Evolutionary conservation across 768 basidiomycete genomes (phyloP).

Genomic region (Phylloporus rhodoxanthus): DNA sequence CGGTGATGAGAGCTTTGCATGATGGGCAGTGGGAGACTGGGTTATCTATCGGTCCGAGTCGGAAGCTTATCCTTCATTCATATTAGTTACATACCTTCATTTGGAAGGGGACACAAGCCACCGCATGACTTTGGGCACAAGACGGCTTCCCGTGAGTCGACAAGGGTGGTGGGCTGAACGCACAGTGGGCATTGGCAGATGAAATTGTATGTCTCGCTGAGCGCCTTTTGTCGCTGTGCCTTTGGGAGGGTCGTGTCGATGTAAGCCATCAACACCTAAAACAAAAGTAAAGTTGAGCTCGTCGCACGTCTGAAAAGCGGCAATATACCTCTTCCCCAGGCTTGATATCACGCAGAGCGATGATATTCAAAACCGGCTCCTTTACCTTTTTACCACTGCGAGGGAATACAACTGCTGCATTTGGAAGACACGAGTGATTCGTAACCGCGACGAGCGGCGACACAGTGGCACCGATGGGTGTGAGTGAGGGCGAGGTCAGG

Average conservation of each 20-base stretch:
- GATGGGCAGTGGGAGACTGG: slow-evolving; percentile 44
- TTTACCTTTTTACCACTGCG: slow-evolving; percentile 35
- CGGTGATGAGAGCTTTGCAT: slow-evolving; percentile 46
- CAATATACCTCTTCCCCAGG: slow-evolving; percentile 62
- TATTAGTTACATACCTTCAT: slow-evolving; percentile 42
- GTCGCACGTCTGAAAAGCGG: not conserved
- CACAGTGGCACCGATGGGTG: slow-evolving; percentile 79
- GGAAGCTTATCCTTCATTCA: not conserved
- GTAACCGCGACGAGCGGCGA: slow-evolving; percentile 75
- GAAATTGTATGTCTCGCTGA: slow-evolving; percentile 76
- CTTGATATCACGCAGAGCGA: slow-evolving; percentile 61
- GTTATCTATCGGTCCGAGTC: slow-evolving; percentile 36
- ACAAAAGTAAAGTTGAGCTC: not conserved
- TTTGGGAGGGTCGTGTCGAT: slow-evolving; percentile 76
- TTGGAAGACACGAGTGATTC: slow-evolving; percentile 86
- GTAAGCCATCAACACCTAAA: slow-evolving; percentile 75
- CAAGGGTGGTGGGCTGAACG: slow-evolving; percentile 7
- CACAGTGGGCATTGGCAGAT: slow-evolving; percentile 66
- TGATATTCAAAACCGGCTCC: slow-evolving; percentile 66
- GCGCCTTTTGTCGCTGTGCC: slow-evolving; percentile 44
- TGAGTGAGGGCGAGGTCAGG: slow-evolving; percentile 68
- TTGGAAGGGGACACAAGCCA: slow-evolving; percentile 54
- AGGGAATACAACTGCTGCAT: slow-evolving; percentile 91
- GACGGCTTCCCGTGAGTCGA: slow-evolving; percentile 66
- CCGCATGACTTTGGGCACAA: slow-evolving; percentile 67